A percentile compares a stretch with the other conserved stretches of the same genome.
phyloP scores from a whole-genome alignment of 2,329 filamentous ascomycete species.

The Colletotrichum liriopes region DNA sequence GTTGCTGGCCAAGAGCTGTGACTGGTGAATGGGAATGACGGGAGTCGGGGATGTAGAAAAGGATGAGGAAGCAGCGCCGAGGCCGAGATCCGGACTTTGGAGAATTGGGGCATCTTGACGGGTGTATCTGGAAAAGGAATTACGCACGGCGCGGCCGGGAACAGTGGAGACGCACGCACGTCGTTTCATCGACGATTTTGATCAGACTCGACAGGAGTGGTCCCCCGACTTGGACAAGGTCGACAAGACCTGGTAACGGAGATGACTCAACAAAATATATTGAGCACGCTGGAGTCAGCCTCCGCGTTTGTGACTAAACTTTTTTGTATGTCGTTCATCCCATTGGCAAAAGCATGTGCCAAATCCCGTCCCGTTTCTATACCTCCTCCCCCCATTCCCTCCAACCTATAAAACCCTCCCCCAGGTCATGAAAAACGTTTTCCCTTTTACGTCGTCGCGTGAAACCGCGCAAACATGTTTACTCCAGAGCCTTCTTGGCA shows the following conservation, averaged over 20 bases:
- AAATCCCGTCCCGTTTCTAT: not conserved
- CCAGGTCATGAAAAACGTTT: constrained; percentile 14
- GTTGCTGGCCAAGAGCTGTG: constrained; percentile 73
- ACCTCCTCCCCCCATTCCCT: not conserved
- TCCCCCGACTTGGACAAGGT: not conserved
- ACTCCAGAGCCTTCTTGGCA: constrained; percentile 82
- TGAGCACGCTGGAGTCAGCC: constrained; percentile 32
- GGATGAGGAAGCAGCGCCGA: not conserved
- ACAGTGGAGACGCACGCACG: not conserved
- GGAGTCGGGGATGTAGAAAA: fast-evolving
- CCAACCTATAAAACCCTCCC: not conserved
- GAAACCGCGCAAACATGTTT: constrained; percentile 43
- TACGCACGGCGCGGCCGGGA: not conserved
- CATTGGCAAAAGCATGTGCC: not conserved
- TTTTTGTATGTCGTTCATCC: constrained; percentile 16
- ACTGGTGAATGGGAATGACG: constrained; percentile 66
- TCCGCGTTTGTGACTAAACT: constrained; percentile 23
- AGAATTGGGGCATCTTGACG: not conserved
- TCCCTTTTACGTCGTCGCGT: not conserved
- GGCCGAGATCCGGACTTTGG: not conserved
- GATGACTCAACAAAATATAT: constrained; percentile 29
- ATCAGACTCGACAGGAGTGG: not conserved
- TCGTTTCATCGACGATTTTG: constrained; percentile 1
- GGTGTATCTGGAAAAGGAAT: not conserved
- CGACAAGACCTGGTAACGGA: not conserved